These are phyloP conservation scores for Leccinellum rugosiceps DNA, from an alignment of 768 basidiomycete species.

Conservation along the genomic window DNA sequence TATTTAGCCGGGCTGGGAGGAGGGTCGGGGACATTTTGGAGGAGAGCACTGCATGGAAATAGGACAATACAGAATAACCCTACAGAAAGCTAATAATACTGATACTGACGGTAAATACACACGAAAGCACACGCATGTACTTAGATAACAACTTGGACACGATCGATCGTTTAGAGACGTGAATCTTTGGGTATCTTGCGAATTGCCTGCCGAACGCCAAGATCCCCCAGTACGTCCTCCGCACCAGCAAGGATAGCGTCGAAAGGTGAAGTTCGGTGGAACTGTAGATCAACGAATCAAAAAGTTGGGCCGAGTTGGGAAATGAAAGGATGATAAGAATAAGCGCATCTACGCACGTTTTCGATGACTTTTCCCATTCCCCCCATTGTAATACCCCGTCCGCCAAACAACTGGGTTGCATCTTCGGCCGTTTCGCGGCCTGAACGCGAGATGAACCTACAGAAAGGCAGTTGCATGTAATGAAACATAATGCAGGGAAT, in stretches of 20 bases:
- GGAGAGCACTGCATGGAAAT: neutral
- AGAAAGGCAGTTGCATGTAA: conserved; percentile 2
- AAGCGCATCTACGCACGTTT: conserved; percentile 48
- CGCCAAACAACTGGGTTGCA: conserved; percentile 85
- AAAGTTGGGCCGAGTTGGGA: neutral
- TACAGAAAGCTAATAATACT: neutral
- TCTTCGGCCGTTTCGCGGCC: conserved; percentile 55
- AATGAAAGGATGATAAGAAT: neutral
- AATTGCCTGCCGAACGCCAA: conserved; percentile 71
- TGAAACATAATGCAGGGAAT: neutral
- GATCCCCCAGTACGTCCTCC: conserved; percentile 70
- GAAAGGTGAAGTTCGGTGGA: conserved; percentile 79
- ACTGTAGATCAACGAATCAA: conserved; percentile 38
- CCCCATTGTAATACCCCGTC: conserved; percentile 79
- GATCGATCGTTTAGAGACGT: conserved; percentile 34
- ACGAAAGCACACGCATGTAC: neutral
- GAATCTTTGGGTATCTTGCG: conserved; percentile 61
- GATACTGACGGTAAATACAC: neutral
- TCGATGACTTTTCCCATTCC: conserved; percentile 87
- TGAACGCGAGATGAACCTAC: conserved; percentile 63
- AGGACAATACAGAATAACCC: neutral
- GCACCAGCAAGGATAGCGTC: conserved; percentile 83
- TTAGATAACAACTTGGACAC: neutral
- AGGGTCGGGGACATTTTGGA: neutral
- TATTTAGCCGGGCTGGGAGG: neutral